These are phyloP conservation scores for Marchantia polymorpha DNA, from an alignment of 225 moss, liverwort and hornwort genomes.

Conservation along the genomic window DNA sequence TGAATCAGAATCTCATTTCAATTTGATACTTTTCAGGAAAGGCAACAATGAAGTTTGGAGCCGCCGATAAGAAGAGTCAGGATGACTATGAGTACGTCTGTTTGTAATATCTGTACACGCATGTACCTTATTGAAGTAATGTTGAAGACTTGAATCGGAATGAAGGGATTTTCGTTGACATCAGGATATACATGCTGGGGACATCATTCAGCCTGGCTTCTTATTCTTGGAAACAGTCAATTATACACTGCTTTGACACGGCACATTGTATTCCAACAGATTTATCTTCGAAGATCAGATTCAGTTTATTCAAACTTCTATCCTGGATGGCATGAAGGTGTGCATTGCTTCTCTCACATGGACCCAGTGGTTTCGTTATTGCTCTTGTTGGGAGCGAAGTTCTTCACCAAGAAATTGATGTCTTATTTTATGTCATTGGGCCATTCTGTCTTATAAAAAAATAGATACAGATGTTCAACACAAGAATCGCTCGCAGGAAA, in stretches of 20 bases:
- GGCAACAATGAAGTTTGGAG: constrained; percentile 92
- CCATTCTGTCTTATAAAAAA: not conserved
- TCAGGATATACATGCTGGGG: too few relatives aligned
- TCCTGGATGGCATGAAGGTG: constrained; percentile 35
- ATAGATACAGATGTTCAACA: not conserved
- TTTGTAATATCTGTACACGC: not conserved
- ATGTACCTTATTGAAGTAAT: not conserved
- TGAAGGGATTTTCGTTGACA: too few relatives aligned
- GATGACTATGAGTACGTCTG: constrained; percentile 73
- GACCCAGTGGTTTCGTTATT: not conserved
- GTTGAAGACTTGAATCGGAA: not conserved
- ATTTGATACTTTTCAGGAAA: constrained; percentile 45
- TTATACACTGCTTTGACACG: not conserved
- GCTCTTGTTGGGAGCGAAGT: not conserved
- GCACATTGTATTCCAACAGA: not conserved
- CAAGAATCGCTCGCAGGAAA: not conserved
- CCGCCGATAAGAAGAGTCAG: constrained; percentile 72
- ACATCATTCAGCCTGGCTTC: too few relatives aligned
- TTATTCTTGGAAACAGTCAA: too few relatives aligned
- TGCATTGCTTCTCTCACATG: not conserved
- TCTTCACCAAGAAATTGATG: not conserved
- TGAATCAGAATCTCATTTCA: not conserved
- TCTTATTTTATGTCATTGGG: not conserved
- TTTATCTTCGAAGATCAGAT: constrained; percentile 44
- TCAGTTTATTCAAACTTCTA: constrained; percentile 40